Evolutionary conservation across 176 grass and related monocot genomes (phyloP).

Genomic region (Musa schizocarpa): DNA sequence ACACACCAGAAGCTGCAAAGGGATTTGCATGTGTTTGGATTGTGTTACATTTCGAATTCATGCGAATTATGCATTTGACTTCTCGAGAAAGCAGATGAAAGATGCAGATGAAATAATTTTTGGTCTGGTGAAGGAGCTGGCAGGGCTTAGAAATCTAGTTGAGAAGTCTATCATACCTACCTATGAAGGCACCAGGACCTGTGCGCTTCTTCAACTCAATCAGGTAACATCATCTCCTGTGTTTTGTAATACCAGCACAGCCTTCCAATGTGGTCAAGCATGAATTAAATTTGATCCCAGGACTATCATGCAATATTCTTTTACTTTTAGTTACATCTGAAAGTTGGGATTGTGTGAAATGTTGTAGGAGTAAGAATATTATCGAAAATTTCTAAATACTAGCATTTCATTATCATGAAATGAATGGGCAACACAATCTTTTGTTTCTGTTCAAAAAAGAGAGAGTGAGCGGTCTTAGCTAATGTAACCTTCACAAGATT

Average conservation of each 20-base stretch:
- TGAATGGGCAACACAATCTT: no score
- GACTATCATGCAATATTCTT: no score
- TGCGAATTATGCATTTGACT: slow-evolving; percentile 73
- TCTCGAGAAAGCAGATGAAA: slow-evolving; percentile 76
- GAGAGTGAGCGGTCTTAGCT: no score
- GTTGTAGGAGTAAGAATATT: no score
- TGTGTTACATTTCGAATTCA: slow-evolving; percentile 49
- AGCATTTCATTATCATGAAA: no score
- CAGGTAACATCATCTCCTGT: slow-evolving; percentile 31
- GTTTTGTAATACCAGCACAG: neutral
- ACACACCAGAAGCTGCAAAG: slow-evolving; percentile 51
- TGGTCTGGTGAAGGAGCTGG: slow-evolving; percentile 52
- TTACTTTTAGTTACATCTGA: no score
- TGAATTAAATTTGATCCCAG: neutral
- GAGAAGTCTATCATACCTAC: slow-evolving; percentile 28
- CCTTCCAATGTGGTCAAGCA: neutral
- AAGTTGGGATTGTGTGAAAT: no score
- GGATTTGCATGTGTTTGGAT: slow-evolving; percentile 75
- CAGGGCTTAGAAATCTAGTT: slow-evolving; percentile 39
- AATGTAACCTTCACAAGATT: no score
- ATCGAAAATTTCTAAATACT: no score
- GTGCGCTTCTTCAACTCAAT: slow-evolving; percentile 17
- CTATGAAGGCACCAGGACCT: slow-evolving; percentile 7
- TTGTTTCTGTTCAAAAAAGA: no score
- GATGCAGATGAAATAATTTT: slow-evolving; percentile 79